A percentile compares a stretch with the other conserved stretches of the same genome.
Conservation (phyloP, 768 basidiomycete genomes). For the Agrocybe chaxingu region DNA sequence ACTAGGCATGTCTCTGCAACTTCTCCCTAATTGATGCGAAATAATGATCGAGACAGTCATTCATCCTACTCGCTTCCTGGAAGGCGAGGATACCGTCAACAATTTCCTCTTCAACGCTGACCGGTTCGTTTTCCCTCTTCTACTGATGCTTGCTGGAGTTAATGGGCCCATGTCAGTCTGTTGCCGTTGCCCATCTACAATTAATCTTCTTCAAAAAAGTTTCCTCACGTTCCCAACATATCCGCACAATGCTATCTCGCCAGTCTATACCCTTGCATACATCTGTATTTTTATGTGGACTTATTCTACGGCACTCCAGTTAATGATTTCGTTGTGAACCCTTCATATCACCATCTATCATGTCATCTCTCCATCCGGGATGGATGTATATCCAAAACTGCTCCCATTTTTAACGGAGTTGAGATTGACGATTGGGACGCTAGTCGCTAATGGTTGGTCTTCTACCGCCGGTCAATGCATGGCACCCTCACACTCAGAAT, state of each 20-base stretch:
- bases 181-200: conserved; percentile 75
- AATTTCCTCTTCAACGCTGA: conserved; percentile 95
- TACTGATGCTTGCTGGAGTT: neutral
- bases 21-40: neutral
- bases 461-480: too few species aligned
- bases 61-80: conserved; percentile 83
- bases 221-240: neutral
- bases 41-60: conserved; percentile 49
- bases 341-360: too few species aligned
- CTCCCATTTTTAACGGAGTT: too few species aligned
- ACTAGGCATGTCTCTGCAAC: conserved; percentile 56
- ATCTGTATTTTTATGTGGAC: too few species aligned
- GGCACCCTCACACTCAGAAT: too few species aligned
- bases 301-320: too few species aligned
- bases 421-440: too few species aligned
- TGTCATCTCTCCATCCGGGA: too few species aligned
- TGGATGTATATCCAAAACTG: too few species aligned
- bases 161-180: conserved; percentile 35
- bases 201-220: conserved; percentile 22
- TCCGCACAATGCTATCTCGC: neutral
- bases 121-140: conserved; percentile 39
- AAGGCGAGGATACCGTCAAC: conserved; percentile 88
- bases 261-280: too few species aligned
- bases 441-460: too few species aligned
- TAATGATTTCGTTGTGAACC: too few species aligned